Conservation (phyloP, 2,329 filamentous ascomycete genomes). For the Taxawa tesnikishii region DNA sequence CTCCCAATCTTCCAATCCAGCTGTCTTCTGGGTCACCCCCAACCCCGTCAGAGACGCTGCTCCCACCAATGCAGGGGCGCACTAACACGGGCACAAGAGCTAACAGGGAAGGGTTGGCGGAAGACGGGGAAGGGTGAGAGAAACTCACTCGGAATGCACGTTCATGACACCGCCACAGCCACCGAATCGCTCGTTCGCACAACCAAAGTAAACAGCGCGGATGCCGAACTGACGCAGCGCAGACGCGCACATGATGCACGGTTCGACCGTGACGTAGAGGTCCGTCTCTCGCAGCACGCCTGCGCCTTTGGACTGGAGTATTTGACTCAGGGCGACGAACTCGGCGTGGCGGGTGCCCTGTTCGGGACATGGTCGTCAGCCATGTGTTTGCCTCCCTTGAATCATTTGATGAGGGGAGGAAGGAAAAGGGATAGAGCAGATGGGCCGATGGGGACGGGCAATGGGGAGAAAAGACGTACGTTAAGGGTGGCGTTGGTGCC, state of each 20-base stretch:
- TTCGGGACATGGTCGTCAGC: neutral
- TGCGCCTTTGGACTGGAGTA: conserved; percentile 52
- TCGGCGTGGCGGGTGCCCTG: conserved; percentile 90
- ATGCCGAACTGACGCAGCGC: conserved; percentile 80
- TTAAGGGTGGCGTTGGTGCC: conserved; percentile 82
- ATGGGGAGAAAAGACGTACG: conserved; percentile 23
- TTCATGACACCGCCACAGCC: conserved; percentile 89
- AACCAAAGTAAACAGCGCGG: conserved; percentile 85
- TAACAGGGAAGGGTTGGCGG: conserved; percentile 15
- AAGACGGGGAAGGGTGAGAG: conserved; percentile 1
- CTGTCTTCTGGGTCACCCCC: neutral
- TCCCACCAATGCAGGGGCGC: neutral
- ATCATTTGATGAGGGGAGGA: neutral
- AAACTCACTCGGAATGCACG: conserved; percentile 56
- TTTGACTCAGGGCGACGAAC: conserved; percentile 69
- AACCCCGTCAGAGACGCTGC: neutral
- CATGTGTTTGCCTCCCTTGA: neutral
- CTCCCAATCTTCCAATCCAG: neutral
- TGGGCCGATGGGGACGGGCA: neutral
- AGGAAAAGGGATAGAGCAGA: neutral
- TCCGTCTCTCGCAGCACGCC: conserved; percentile 60
- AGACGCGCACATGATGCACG: conserved; percentile 97
- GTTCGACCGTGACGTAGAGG: conserved; percentile 95
- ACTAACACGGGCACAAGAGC: conserved; percentile 7
- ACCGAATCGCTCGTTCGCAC: conserved; percentile 91